phyloP scores from a whole-genome alignment of 2,329 filamentous ascomycete genomes.

The Exophiala bonariae region DNA sequence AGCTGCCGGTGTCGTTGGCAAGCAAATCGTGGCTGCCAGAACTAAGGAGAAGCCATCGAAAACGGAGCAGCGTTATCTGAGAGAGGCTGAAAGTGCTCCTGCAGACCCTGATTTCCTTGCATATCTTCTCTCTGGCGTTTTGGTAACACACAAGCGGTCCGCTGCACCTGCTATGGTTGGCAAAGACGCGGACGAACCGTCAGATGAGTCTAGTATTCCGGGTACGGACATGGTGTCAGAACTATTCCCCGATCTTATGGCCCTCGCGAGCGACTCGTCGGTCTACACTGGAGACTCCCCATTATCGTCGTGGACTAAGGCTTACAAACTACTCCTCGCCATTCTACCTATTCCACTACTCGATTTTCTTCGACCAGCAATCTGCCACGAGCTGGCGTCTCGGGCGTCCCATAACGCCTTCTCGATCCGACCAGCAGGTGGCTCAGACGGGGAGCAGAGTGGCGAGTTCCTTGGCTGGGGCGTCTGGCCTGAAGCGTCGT shows the following conservation, averaged over 20 bases:
- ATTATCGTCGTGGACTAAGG: background rate
- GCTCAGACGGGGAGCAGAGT: slow-evolving; percentile 5
- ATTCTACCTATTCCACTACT: slow-evolving; percentile 4
- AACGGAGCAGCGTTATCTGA: background rate
- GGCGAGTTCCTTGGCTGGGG: slow-evolving; percentile 18
- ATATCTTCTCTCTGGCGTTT: background rate
- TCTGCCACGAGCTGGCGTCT: slow-evolving; percentile 8
- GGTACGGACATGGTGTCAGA: no score
- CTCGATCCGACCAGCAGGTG: slow-evolving; percentile 13
- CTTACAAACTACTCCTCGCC: slow-evolving; percentile 9
- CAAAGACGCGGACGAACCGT: no score
- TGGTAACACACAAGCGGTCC: no score
- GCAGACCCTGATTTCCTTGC: slow-evolving; percentile 9
- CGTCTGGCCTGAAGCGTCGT: slow-evolving; percentile 20
- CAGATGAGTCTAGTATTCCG: no score
- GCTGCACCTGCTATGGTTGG: no score
- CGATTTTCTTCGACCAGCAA: background rate
- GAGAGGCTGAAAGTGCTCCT: background rate
- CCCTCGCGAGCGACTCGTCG: background rate
- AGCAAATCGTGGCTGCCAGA: background rate
- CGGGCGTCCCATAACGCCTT: slow-evolving; percentile 20
- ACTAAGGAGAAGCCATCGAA: slow-evolving; percentile 1
- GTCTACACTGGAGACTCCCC: background rate
- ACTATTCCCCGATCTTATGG: background rate
- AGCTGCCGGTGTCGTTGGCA: background rate